These are phyloP conservation scores for Meira nashicola DNA, from an alignment of 1,284 basidiomycete genomes.

Conservation along the genomic window DNA sequence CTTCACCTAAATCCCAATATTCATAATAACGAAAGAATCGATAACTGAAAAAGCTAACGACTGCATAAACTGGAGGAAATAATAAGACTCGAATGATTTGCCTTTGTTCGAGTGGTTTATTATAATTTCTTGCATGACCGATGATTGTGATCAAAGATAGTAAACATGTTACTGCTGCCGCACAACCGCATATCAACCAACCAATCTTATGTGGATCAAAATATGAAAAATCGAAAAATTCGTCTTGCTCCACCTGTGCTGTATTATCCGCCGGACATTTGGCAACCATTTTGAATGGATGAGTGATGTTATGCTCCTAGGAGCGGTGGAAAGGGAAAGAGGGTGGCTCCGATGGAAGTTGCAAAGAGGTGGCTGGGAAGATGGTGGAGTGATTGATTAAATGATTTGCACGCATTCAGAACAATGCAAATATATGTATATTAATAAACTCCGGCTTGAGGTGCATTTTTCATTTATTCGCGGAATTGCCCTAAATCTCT, in stretches of 20 bases:
- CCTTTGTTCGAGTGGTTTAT: constrained; percentile 65
- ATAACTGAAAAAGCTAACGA: constrained; percentile 13
- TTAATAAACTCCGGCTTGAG: too few species aligned
- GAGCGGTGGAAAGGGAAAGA: too few species aligned
- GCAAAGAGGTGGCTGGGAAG: too few species aligned
- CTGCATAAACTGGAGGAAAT: constrained; percentile 47
- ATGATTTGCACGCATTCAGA: too few species aligned
- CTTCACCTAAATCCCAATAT: constrained; percentile 68
- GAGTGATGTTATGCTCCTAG: too few species aligned
- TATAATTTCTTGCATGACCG: constrained; percentile 63
- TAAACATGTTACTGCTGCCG: constrained; percentile 54
- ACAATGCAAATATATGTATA: too few species aligned
- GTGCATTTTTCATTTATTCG: too few species aligned
- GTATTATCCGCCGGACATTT: constrained; percentile 20
- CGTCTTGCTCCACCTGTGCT: constrained; percentile 13
- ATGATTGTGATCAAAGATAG: constrained; percentile 55
- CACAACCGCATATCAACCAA: constrained; percentile 68
- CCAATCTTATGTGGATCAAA: constrained; percentile 55
- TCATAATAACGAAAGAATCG: constrained; percentile 18
- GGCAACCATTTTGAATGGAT: constrained; percentile 10
- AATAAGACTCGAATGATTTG: constrained; percentile 60
- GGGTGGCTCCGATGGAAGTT: too few species aligned
- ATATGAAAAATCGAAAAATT: constrained; percentile 16
- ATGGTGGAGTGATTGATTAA: too few species aligned
- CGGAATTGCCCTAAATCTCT: too few species aligned